Base-by-base conservation (phyloP, 108 stramenopile species). In the Nitzschia sp. region DNA sequence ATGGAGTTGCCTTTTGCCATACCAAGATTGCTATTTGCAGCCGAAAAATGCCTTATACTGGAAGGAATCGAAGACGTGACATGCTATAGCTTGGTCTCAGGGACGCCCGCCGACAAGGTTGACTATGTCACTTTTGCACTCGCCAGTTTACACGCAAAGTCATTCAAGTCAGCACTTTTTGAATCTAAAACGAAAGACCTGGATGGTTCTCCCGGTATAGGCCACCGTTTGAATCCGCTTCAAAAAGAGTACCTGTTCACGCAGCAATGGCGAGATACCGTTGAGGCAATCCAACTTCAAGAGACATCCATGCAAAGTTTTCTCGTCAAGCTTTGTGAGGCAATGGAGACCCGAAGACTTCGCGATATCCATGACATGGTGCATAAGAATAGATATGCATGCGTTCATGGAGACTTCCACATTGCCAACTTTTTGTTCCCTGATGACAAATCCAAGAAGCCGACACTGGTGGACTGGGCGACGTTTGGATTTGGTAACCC, bases 401-500 rank as follows among this genome's bases (percentile, higher is more conserved):
- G 58, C 33, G 36, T 76, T 13, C 70, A 78, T 30, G 70, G 77
- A 15, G 70, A 78, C 48, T 71, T 60, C 60, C 77, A 71, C 48
- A 61, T 71, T 35, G 50, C 54, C 34, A 71, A 71, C 29, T 61
- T 58, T 32, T 28, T 71, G 4, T 76, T 74, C 31, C 60, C 57
- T 16, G 55, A 46, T 28, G 69, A 47, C 30, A 31, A 69, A 48
- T 38, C 47, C 61, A 16, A 45, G 15, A 36, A 69, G 6, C 72
- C 71, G 8, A 64, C 61, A 53, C 54, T 83, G 4, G 58, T 83
- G 6, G 82, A 83, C 53, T 83, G 74, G 74, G 72, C 78, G 1
- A 73, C 76, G 32, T 46, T 56, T 35, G 82, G 82, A 17, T 44
- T 64, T 30, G 81, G 75, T 19, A 79, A 82, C 58, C 81, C 81